Conservation (phyloP, 2,329 filamentous ascomycete genomes). For the Furcasterigmium furcatum region DNA sequence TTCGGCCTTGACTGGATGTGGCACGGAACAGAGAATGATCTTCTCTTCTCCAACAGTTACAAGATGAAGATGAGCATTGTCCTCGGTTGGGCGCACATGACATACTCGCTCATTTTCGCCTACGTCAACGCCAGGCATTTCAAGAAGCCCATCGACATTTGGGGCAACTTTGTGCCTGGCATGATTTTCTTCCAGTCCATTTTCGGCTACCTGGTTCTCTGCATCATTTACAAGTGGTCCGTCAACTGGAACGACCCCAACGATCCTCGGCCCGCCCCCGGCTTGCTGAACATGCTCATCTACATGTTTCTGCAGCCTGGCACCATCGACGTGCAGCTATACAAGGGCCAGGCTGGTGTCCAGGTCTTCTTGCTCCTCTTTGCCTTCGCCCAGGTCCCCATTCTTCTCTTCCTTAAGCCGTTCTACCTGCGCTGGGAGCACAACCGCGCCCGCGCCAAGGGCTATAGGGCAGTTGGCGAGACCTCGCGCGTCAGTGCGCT, state of each 20-base stretch:
- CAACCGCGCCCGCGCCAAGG: slow-evolving; percentile 80
- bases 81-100: slow-evolving; percentile 98
- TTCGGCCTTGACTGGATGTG: slow-evolving; percentile 95
- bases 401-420: slow-evolving; percentile 92
- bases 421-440: slow-evolving; percentile 93
- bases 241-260: slow-evolving; percentile 72
- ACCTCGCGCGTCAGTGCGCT: slow-evolving; percentile 82
- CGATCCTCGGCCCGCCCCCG: slow-evolving; percentile 68
- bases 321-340: slow-evolving; percentile 68
- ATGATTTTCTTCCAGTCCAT: slow-evolving; percentile 99
- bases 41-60: slow-evolving; percentile 96
- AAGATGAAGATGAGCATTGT: slow-evolving; percentile 99
- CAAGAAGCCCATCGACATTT: slow-evolving; percentile 91
- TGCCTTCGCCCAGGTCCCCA: slow-evolving; percentile 81
- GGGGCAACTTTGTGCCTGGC: slow-evolving; percentile 94
- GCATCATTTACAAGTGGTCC: slow-evolving; percentile 96
- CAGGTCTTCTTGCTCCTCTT: slow-evolving; percentile 78
- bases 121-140: slow-evolving; percentile 94
- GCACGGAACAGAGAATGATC: slow-evolving; percentile 93
- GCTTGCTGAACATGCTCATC: slow-evolving; percentile 96
- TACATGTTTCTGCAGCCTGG: slow-evolving; percentile 98
- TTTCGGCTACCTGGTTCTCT: slow-evolving; percentile 92
- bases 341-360: slow-evolving; percentile 70
- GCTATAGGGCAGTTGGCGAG: slow-evolving; percentile 92
- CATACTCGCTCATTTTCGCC: slow-evolving; percentile 90